Base-by-base conservation (phyloP, 805 yeast species). In the Yarrowia sp. region DNA sequence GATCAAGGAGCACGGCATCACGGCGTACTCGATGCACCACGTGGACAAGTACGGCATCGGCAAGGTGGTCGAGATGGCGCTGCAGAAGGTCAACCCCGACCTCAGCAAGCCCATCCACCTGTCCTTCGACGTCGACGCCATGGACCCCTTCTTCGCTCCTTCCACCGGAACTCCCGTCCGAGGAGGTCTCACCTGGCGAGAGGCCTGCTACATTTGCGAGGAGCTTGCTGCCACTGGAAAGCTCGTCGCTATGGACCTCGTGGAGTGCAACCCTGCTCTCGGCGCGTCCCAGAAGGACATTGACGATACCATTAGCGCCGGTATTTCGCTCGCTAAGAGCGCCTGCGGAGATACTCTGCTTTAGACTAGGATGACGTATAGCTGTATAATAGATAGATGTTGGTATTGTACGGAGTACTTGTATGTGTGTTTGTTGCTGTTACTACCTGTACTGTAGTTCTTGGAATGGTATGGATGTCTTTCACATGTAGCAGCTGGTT, bases 101-200 rank as follows among this genome's bases (percentile, higher is more conserved):
- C 81, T 84, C 19, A 77, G 80, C 61, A 75, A 81, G 13, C 98
- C 99, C 55, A 81, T 94, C 65, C 97, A 93, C 77, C 76, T 94
- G 66, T 87, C 96, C 25, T 93, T 92, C 72, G 99, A 93, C 72
- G 97, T 93, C 44, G 99, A 93, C 75, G 97, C 97, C 42, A 86
- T 94, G 63, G 99, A 93, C 75, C 98, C 98, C 51, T 80, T 84
- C 65, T 91, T 79, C 71, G 97, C 94, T 13, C 97, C 97, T 18
- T 96, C 97, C 38, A 93, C 99, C 0, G 99, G 99, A 61, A 94
- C 99, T 1, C 93, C 97, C 42, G 99, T 93, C 14, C 85, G 96
- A 73, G 98, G 98, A 66, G 99, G 99, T 3, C 79, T 93, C 66
- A 86, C 97, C 8, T 81, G 93, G 74, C 84, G 99, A 77, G 99